Conservation (phyloP, 805 yeast species). For the Cyberlindnera xishuangbannaensis region DNA sequence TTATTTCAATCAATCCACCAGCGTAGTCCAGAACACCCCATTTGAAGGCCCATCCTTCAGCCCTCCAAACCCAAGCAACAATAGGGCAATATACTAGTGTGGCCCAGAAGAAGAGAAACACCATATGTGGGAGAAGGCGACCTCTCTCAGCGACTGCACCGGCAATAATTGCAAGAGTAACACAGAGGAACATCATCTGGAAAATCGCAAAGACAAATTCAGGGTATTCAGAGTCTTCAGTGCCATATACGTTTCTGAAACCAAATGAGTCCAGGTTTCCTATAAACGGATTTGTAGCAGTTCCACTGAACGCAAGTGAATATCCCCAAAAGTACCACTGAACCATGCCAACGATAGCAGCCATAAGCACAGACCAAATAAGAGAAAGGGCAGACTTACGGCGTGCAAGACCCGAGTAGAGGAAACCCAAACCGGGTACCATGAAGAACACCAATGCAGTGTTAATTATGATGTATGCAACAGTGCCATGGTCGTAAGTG, state of each 20-base stretch:
- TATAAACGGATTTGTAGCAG: constrained; percentile 77
- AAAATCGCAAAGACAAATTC: constrained; percentile 80
- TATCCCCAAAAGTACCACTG: constrained; percentile 99
- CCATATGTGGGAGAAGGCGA: constrained; percentile 74
- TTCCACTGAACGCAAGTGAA: constrained; percentile 78
- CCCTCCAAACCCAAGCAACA: constrained; percentile 94
- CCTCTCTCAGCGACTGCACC: constrained; percentile 96
- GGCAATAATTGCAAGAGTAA: constrained; percentile 85
- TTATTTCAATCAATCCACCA: constrained; percentile 94
- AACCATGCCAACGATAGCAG: constrained; percentile 66
- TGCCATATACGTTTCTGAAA: constrained; percentile 59
- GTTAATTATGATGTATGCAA: constrained; percentile 50
- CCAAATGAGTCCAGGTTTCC: constrained; percentile 86
- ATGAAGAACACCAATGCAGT: constrained; percentile 76
- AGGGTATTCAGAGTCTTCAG: constrained; percentile 50
- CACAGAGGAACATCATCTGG: constrained; percentile 88
- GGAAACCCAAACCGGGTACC: constrained; percentile 92
- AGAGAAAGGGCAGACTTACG: constrained; percentile 84
- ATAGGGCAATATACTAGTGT: constrained; percentile 91
- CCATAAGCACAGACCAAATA: constrained; percentile 74
- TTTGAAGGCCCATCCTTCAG: constrained; percentile 87
- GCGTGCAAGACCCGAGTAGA: constrained; percentile 87
- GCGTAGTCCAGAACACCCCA: constrained; percentile 97
- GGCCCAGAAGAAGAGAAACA: constrained; percentile 82
- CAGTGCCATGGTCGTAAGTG: constrained; percentile 40